Evolutionary conservation across 2,329 filamentous ascomycete species (phyloP), one percentile per base, ranked within the genome.

Genomic region (Dryadomyces quercivorus): DNA sequence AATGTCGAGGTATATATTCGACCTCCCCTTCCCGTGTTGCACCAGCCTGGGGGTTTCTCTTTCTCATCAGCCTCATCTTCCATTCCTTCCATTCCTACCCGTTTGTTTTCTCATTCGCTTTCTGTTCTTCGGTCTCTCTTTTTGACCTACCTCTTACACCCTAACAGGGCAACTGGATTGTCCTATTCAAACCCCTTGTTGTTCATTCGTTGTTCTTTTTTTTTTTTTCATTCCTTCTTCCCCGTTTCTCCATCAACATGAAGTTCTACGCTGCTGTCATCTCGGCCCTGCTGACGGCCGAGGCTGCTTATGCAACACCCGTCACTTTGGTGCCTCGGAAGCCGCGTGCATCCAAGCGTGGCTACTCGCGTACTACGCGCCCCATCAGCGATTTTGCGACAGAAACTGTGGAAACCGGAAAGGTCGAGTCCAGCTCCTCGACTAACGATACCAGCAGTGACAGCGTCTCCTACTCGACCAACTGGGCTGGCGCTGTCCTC

Each of bases 181-280:
- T 13, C 34, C 46, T 36, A 8, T 49, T 13, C 10, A 18, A 10
- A 5, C 10, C 10, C 18, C 12, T n/a, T 12, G 5, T 18, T 21
- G 1, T 5, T 40, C 31, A 6, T 18, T 15, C 31, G 10, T 22
- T 3, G 42, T 34, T 2, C 44, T 34, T 26, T 15, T 20, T n/a
- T 18, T 16, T 20, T 13, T 20, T 13, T 40, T 52, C 22, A 20
- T 53, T 48, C 31, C n/a, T 12, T 44, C 3, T 20, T 34, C 31
- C 5, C 4, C 12, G 9, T 40, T 13, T 40, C 9, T 21, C 26
- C 7, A 6, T 31, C 65, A 74, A 59, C 49, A 81, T 80, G 77
- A 79, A 75, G 70, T 67, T 75, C 66, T 66, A 74, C 65, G 62
- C 70, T 50, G 57, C 69, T 51, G 56, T 75, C 47, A 66, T 59